Conservation (phyloP, 257 asterid genomes). For the Misopates orontium region DNA sequence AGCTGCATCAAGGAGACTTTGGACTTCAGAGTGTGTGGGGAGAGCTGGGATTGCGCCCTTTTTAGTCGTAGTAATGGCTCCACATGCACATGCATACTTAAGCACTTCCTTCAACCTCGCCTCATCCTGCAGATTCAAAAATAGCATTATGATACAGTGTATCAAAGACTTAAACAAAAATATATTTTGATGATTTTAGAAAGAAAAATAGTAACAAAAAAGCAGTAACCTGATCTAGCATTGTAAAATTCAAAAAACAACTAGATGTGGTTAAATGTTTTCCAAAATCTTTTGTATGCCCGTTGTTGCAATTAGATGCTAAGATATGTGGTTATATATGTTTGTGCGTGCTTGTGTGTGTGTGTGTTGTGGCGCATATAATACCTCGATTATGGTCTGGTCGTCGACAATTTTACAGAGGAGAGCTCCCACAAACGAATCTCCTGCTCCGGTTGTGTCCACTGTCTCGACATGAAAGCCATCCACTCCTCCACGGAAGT, state of each 20-base stretch:
- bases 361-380: background rate
- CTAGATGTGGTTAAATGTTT: too few species aligned
- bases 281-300: too few species aligned
- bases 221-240: too few species aligned
- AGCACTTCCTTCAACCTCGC: slow-evolving; percentile 70
- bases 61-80: slow-evolving; percentile 92
- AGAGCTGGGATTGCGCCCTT: slow-evolving; percentile 98
- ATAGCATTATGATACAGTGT: background rate
- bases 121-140: slow-evolving; percentile 53
- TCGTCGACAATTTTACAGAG: slow-evolving; percentile 56
- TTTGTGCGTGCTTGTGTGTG: too few species aligned
- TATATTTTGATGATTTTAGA: too few species aligned
- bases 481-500: slow-evolving; percentile 41
- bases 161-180: background rate
- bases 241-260: too few species aligned
- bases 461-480: slow-evolving; percentile 42
- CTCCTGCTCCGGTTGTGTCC: slow-evolving; percentile 62
- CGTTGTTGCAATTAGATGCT: too few species aligned
- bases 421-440: slow-evolving; percentile 54
- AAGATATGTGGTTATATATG: too few species aligned
- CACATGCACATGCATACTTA: slow-evolving; percentile 84
- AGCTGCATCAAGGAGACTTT: slow-evolving; percentile 36
- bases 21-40: slow-evolving; percentile 64
- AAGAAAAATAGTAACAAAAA: too few species aligned
- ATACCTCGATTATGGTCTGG: slow-evolving; percentile 39